phyloP scores from a whole-genome alignment of 2,329 filamentous ascomycete species.

The Pyrenochaeta sp. region DNA sequence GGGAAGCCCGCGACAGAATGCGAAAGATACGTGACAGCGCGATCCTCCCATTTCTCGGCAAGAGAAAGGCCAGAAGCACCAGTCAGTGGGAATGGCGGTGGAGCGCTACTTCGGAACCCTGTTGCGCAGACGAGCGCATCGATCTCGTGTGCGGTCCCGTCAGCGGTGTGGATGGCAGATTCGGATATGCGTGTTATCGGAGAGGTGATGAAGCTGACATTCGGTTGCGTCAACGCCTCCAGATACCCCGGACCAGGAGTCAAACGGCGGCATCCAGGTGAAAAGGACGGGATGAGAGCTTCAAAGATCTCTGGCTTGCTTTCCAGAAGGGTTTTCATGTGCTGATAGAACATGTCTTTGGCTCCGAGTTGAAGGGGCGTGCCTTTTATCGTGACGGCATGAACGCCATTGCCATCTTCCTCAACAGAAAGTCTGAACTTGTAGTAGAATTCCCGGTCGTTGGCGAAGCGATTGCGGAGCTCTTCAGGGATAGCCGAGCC shows the following conservation, averaged over 20 bases:
- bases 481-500: conserved; percentile 37
- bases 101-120: conserved; percentile 52
- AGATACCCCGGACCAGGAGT: conserved; percentile 63
- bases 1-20: conserved; percentile 43
- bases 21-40: conserved; percentile 42
- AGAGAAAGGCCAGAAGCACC: conserved; percentile 43
- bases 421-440: conserved; percentile 43
- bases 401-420: conserved; percentile 43
- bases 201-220: conserved; percentile 49
- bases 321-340: conserved; percentile 52
- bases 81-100: conserved; percentile 51
- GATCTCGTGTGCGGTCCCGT: conserved; percentile 49
- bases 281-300: conserved; percentile 53
- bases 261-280: conserved; percentile 58
- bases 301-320: conserved; percentile 52
- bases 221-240: conserved; percentile 55
- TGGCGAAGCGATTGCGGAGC: conserved; percentile 32
- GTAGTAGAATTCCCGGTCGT: conserved; percentile 41
- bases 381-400: conserved; percentile 45
- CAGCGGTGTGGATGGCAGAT: conserved; percentile 51
- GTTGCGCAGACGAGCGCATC: conserved; percentile 58
- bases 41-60: conserved; percentile 44
- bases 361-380: conserved; percentile 49
- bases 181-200: conserved; percentile 48
- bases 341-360: conserved; percentile 49